A percentile compares a stretch with the other conserved stretches of the same genome.
phyloP scores from a whole-genome alignment of 495 filamentous ascomycete genomes.

The Penicillium coffeae region DNA sequence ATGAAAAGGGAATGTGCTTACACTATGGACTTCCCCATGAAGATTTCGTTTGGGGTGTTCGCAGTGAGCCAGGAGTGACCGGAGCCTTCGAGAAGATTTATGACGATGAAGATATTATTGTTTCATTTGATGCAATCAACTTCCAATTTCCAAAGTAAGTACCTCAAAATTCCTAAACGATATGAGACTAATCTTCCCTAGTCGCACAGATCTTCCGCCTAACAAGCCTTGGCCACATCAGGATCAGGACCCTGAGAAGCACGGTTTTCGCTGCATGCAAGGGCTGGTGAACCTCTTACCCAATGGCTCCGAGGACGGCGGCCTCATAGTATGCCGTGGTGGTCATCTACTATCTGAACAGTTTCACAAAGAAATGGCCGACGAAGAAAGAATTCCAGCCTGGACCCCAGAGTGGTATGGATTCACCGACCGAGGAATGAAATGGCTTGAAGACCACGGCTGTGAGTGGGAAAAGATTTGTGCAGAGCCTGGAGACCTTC shows the following conservation, averaged over 20 bases:
- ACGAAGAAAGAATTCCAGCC: slow-evolving; percentile 30
- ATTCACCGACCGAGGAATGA: slow-evolving; percentile 35
- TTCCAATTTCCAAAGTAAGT: slow-evolving; percentile 34
- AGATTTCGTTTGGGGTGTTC: slow-evolving; percentile 40
- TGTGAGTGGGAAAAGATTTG: slow-evolving; percentile 35
- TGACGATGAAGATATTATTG: slow-evolving; percentile 38
- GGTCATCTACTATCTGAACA: slow-evolving; percentile 30
- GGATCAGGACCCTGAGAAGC: slow-evolving; percentile 41
- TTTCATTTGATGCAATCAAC: slow-evolving; percentile 45
- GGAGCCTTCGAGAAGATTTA: slow-evolving; percentile 39
- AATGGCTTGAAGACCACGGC: slow-evolving; percentile 35
- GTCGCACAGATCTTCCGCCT: slow-evolving; percentile 29
- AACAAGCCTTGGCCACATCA: slow-evolving; percentile 47
- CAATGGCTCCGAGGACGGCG: slow-evolving; percentile 41
- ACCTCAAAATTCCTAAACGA: not conserved
- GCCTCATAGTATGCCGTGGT: slow-evolving; percentile 36
- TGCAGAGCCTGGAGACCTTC: slow-evolving; percentile 40
- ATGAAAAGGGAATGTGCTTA: slow-evolving; percentile 40
- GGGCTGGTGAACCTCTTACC: slow-evolving; percentile 45
- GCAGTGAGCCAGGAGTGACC: slow-evolving; percentile 39
- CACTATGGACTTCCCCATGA: slow-evolving; percentile 41
- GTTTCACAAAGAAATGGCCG: slow-evolving; percentile 33
- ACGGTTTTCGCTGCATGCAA: slow-evolving; percentile 44
- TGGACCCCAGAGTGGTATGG: slow-evolving; percentile 40
- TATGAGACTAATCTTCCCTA: not conserved